Evolutionary conservation across 2,329 filamentous ascomycete genomes (phyloP), one percentile per base, ranked within the genome.

Genomic region (Cadophora luteo-olivacea): DNA sequence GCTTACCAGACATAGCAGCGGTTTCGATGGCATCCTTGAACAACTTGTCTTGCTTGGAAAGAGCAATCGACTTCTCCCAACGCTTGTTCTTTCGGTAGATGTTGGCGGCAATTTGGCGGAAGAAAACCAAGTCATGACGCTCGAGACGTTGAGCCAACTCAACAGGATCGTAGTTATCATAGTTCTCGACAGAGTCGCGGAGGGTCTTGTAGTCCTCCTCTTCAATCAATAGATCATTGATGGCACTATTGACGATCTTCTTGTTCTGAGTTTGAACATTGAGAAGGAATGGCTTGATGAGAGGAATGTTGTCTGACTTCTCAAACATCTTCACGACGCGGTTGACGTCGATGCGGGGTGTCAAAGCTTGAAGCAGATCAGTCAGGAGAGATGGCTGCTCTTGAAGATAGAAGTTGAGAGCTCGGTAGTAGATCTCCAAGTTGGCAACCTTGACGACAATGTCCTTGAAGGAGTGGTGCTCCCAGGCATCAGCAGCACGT

Each of bases 41-140:
- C 19, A 99, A 86, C 87, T 97, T 98, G 85, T 99, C 96, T 81
- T 99, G 95, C 87, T 99, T 99, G 19, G 95, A 98, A 58, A 99
- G 85, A 41, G 93, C 89, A 80, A 99, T 99, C 4, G 94, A 97
- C 84, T 98, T 98, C 84, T 98, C 95, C 97, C 97, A 99, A 72
- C 96, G 89, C 91, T 98, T 98, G 86, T 97, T 98, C 88, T 98
- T 99, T 80, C 97, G 94, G 85, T 98, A 99, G 81, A 99, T 99
- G 82, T 87, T 97, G 73, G 97, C 94, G 4, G 96, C 96, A 78
- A 99, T 97, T 82, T 99, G 96, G 78, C 96, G 91, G 91, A 99
- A 99, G 87, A 99, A 99, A 72, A 99, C 94, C 61, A 99, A 84
- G 67, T 99, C 96, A 78, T 99, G 97, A 84, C 96, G 96, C 87